phyloP scores from a whole-genome alignment of 345 rosid species.

The Mercurialis annua region DNA sequence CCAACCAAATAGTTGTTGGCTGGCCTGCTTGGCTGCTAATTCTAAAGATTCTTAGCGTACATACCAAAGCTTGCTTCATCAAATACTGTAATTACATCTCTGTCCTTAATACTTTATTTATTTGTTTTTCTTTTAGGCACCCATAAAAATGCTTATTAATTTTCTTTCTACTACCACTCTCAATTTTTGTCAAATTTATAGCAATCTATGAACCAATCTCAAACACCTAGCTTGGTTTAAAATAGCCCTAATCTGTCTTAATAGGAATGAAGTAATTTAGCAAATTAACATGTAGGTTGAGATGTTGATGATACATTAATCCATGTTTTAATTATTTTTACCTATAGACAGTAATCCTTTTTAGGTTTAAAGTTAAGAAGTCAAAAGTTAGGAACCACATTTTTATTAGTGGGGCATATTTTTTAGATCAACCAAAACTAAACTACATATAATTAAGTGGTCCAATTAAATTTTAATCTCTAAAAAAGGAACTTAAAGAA shows the following conservation, averaged over 20 bases:
- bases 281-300: neutral
- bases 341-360: neutral
- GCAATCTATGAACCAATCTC: neutral
- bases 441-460: conserved; percentile 1
- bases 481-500: too few species aligned
- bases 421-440: neutral
- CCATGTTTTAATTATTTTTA: neutral
- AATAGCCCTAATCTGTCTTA: neutral
- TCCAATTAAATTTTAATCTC: neutral
- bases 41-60: conserved; percentile 9
- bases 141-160: too few species aligned
- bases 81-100: neutral
- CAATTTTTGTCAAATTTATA: too few species aligned
- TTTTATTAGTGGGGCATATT: conserved; percentile 1
- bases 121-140: neutral
- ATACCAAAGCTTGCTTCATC: neutral
- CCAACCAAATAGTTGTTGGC: conserved; percentile 47
- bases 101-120: neutral
- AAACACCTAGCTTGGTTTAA: neutral
- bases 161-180: too few species aligned
- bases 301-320: neutral
- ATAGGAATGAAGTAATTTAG: neutral
- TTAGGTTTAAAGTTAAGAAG: conserved; percentile 8
- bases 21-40: conserved; percentile 20
- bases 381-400: neutral